Percentiles rank a stretch among this genome's conserved stretches.
Conservation (phyloP, 371 early-diverging fungal genomes). For the Fennellomyces sp. region DNA sequence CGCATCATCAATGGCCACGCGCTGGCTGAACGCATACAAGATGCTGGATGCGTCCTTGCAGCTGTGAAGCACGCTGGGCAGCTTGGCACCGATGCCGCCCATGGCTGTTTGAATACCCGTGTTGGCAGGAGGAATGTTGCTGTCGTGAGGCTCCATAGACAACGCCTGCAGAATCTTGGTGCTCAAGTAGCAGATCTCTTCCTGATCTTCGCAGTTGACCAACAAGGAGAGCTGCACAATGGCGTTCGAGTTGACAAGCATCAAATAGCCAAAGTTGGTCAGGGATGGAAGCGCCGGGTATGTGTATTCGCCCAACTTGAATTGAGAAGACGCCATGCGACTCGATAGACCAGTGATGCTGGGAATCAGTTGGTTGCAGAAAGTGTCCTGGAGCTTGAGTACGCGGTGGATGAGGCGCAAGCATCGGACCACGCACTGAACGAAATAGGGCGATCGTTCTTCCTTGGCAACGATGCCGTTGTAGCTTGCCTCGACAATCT, state of each 20-base stretch:
- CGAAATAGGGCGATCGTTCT: constrained; percentile 20
- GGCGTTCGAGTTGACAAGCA: constrained; percentile 67
- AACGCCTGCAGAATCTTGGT: constrained; percentile 75
- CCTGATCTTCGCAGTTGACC: constrained; percentile 60
- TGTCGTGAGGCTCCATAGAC: constrained; percentile 57
- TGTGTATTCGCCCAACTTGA: constrained; percentile 23
- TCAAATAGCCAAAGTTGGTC: constrained; percentile 77
- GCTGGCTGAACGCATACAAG: constrained; percentile 76
- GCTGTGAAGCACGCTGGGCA: constrained; percentile 70
- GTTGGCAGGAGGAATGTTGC: constrained; percentile 14
- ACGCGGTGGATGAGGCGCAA: constrained; percentile 72
- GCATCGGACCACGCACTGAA: constrained; percentile 48
- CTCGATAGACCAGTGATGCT: constrained; percentile 38
- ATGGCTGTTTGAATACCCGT: constrained; percentile 21
- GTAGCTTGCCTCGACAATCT: constrained; percentile 64
- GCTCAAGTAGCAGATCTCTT: constrained; percentile 76
- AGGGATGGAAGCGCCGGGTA: constrained; percentile 51
- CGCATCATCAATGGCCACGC: constrained; percentile 65
- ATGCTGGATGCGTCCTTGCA: constrained; percentile 68
- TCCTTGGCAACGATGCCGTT: constrained; percentile 50
- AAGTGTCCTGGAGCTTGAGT: constrained; percentile 66
- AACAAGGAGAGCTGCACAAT: constrained; percentile 75
- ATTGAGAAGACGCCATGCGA: constrained; percentile 26
- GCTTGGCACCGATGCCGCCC: constrained; percentile 57
- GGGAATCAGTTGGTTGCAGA: constrained; percentile 74